A percentile compares a stretch with the other conserved stretches of the same genome.
Evolutionary conservation across 768 basidiomycete genomes (phyloP).

Genomic region (Harrya chromipes): DNA sequence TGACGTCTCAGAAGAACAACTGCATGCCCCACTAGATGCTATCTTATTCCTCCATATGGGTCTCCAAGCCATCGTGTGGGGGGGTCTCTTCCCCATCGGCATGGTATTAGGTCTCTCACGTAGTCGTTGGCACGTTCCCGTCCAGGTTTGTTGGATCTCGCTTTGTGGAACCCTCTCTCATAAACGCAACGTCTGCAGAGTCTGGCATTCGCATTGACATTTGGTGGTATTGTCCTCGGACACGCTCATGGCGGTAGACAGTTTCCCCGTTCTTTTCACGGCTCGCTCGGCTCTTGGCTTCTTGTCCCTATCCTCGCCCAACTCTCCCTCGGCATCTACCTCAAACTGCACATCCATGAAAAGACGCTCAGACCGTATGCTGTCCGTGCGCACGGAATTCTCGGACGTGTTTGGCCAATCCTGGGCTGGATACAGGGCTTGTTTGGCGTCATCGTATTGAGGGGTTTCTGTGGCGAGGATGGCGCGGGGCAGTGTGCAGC

Average conservation of each 20-base stretch:
- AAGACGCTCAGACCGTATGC: constrained; percentile 66
- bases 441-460: constrained; percentile 73
- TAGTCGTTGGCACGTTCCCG: constrained; percentile 88
- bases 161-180: background rate
- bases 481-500: constrained; percentile 83
- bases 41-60: constrained; percentile 82
- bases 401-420: constrained; percentile 82
- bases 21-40: constrained; percentile 65
- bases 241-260: constrained; percentile 81
- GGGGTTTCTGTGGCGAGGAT: constrained; percentile 74
- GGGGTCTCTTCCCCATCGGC: constrained; percentile 79
- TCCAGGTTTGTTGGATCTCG: constrained; percentile 47
- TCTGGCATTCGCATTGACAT: constrained; percentile 64
- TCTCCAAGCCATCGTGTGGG: constrained; percentile 80
- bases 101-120: constrained; percentile 74
- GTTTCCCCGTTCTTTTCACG: constrained; percentile 76
- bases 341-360: constrained; percentile 90
- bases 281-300: constrained; percentile 50
- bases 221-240: constrained; percentile 75
- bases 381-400: constrained; percentile 66
- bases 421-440: constrained; percentile 89
- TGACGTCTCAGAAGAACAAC: constrained; percentile 55
- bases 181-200: constrained; percentile 38
- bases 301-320: constrained; percentile 65
- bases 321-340: constrained; percentile 75